These are phyloP conservation scores for Pyrus communis DNA, from an alignment of 306 rosid genomes.

Conservation along the genomic window DNA sequence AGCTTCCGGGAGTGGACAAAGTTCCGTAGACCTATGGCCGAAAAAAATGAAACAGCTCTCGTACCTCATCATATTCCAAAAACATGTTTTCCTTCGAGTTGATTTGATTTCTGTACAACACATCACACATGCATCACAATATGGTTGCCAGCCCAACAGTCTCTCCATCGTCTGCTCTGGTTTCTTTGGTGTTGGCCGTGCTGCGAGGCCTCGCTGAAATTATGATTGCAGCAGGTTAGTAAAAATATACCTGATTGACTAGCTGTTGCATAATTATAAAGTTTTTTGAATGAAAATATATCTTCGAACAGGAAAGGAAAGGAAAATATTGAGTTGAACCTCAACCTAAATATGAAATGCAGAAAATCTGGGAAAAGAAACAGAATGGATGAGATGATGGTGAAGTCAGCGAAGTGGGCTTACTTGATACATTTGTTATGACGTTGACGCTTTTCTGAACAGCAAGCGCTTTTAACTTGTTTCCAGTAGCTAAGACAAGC, in stretches of 20 bases:
- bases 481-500: conserved; percentile 76
- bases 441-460: conserved; percentile 79
- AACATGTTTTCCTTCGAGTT: background rate
- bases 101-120: conserved; percentile 67
- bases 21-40: background rate
- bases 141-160: conserved; percentile 69
- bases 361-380: background rate
- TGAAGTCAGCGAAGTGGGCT: conserved; percentile 20
- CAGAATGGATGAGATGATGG: background rate
- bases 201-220: conserved; percentile 68
- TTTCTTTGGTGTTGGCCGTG: conserved; percentile 42
- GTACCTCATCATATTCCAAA: background rate
- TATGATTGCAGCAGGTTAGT: background rate
- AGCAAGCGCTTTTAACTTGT: conserved; percentile 83
- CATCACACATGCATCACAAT: conserved; percentile 36
- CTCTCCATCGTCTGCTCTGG: conserved; percentile 65
- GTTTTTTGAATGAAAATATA: background rate
- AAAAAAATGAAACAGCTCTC: background rate
- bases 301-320: background rate
- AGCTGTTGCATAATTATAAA: background rate
- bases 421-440: conserved; percentile 88
- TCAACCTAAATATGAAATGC: background rate
- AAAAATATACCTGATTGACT: background rate
- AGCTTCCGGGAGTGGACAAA: background rate
- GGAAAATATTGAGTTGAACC: background rate